These are phyloP conservation scores for Coniochaeta sp. DNA, from an alignment of 2,329 filamentous ascomycete species.

Conservation along the genomic window DNA sequence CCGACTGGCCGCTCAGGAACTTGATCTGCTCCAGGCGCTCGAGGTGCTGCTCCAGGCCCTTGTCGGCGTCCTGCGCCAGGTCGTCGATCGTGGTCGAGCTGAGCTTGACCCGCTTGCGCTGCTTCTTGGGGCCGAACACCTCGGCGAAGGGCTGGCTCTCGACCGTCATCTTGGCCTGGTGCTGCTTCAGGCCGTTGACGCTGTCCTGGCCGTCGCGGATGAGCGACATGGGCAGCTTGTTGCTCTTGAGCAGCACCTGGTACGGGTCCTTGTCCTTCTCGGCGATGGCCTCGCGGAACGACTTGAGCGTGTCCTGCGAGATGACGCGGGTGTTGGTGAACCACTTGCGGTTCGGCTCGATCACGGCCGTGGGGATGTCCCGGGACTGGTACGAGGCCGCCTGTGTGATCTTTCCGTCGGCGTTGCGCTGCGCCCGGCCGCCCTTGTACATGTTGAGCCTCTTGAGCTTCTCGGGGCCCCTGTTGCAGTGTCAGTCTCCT, in stretches of 20 bases:
- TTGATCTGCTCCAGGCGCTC: constrained; percentile 74
- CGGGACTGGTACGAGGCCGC: background rate
- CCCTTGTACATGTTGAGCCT: constrained; percentile 86
- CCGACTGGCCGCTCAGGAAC: constrained; percentile 64
- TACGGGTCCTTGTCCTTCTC: constrained; percentile 88
- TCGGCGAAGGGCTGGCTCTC: constrained; percentile 80
- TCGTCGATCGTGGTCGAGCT: constrained; percentile 76
- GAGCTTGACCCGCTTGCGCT: constrained; percentile 87
- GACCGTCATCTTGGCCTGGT: constrained; percentile 84
- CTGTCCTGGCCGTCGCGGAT: constrained; percentile 72
- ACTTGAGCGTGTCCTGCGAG: constrained; percentile 76
- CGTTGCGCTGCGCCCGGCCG: constrained; percentile 75
- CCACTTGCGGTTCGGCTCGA: constrained; percentile 97
- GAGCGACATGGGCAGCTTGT: constrained; percentile 92
- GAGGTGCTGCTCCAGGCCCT: constrained; percentile 74
- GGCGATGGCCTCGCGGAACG: constrained; percentile 87
- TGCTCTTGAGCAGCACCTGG: constrained; percentile 89
- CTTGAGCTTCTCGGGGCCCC: constrained; percentile 79
- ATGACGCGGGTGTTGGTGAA: constrained; percentile 91
- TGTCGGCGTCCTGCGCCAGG: constrained; percentile 70
- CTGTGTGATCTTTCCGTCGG: constrained; percentile 67
- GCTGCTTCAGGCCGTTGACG: constrained; percentile 84
- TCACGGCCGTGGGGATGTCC: constrained; percentile 75
- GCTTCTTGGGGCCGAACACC: constrained; percentile 88
- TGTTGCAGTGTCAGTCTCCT: constrained; percentile 11